Evolutionary conservation across 768 basidiomycete genomes (phyloP), one percentile per base, ranked within the genome.

Genomic region (Trametes cinnabarina): DNA sequence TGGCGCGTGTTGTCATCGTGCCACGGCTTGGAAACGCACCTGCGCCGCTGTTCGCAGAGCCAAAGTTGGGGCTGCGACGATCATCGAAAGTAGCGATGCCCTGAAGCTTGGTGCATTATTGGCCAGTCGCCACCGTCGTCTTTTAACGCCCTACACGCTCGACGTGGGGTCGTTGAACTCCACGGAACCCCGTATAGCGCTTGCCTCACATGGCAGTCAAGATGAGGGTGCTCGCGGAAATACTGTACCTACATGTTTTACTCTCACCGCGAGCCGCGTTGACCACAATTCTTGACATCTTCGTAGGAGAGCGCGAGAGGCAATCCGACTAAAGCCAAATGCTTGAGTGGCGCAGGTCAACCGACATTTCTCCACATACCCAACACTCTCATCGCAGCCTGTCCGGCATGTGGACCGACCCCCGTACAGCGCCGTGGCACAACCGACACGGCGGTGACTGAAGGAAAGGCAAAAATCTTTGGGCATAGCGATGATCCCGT

Each of bases 261-360:
- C n/a, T n/a, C n/a, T n/a, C n/a, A n/a, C 30, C 30, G 30, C 30
- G 17, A 8, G 37, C 17, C 37, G 37, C n/a, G n/a, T 15, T 5
- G 37, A 39, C 37, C 9, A 39, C 37, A 15, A 12, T 32, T 32
- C 23, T 22, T 55, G 43, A 55, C 43, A 44, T 55, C 53, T 53
- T 53, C 32, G 30, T 32, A 12, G 7, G 30, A 32, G 30, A 7
- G 34, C 0, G 54, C 46, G 25, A 5, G 46, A 40, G 15, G 26
- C 39, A 19, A 28, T 40, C 37, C 35, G 47, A 39, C 54, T 55
- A 48, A 55, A 55, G 54, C 46, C 35, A 55, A 55, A 55, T 15
- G 54, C 54, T 55, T 47, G 46, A 30, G 46, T 35, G 19, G n/a
- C 46, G 28, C 25, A 39, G 37, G 37, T 11, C 37, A 26, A 40